These are phyloP conservation scores for Pterocarpus santalinus DNA, from an alignment of 306 rosid genomes.

Conservation along the genomic window DNA sequence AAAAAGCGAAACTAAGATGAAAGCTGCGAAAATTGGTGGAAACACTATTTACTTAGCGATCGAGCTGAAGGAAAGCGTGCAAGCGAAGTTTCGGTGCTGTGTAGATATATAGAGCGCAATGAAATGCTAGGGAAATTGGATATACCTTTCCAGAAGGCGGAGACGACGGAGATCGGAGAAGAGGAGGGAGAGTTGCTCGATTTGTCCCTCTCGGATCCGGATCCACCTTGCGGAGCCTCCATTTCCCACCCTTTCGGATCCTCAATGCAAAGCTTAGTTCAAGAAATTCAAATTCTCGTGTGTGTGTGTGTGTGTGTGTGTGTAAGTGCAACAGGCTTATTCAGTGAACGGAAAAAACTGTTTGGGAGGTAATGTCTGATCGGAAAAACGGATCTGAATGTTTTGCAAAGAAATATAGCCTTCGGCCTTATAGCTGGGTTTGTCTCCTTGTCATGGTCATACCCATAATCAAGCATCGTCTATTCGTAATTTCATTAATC, in stretches of 20 bases:
- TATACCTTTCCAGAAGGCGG: constrained; percentile 89
- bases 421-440: background rate
- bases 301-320: background rate
- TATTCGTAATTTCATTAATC: background rate
- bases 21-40: background rate
- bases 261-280: background rate
- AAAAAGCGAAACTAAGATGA: background rate
- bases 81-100: constrained; percentile 15
- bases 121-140: constrained; percentile 9
- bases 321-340: background rate
- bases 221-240: constrained; percentile 79
- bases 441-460: background rate
- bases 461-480: background rate
- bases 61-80: background rate
- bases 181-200: constrained; percentile 53
- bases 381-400: constrained; percentile 49
- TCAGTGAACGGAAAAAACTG: constrained; percentile 8
- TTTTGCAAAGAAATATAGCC: background rate
- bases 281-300: background rate
- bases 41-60: background rate
- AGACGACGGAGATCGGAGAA: constrained; percentile 83
- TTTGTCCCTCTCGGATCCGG: constrained; percentile 74
- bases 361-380: constrained; percentile 36
- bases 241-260: constrained; percentile 37
- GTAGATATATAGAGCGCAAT: background rate